Percentiles rank a stretch among this genome's conserved stretches.
phyloP scores from a whole-genome alignment of 139 green algal species.

The Pseudopediastrum boryanum region DNA sequence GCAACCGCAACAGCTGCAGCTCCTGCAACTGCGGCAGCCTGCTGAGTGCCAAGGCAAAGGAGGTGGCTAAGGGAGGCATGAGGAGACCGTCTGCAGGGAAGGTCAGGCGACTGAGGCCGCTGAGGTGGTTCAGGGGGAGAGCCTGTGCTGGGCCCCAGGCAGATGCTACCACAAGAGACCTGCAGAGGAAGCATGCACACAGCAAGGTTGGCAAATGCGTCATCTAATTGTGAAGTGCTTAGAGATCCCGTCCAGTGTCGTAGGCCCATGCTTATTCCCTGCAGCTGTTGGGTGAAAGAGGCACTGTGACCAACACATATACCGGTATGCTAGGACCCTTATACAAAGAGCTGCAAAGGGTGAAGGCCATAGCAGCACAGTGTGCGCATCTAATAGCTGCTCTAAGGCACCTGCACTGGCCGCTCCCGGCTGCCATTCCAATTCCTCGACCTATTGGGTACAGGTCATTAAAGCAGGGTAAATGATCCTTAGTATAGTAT shows the following conservation, averaged over 20 bases:
- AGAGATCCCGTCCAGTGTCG: background rate
- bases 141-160: background rate
- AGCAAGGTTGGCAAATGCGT: too few relatives aligned
- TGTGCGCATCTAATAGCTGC: too few relatives aligned
- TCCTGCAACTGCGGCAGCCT: slow-evolving; percentile 4
- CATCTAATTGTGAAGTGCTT: background rate
- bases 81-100: slow-evolving; percentile 30
- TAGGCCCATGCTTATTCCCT: background rate
- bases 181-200: background rate
- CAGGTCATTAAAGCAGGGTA: too few relatives aligned
- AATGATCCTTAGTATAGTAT: too few relatives aligned
- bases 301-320: too few relatives aligned
- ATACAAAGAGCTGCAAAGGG: background rate
- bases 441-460: too few relatives aligned
- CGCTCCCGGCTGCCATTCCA: too few relatives aligned
- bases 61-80: slow-evolving; percentile 9
- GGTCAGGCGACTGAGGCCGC: slow-evolving; percentile 18
- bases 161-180: slow-evolving; percentile 26
- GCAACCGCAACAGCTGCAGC: slow-evolving; percentile 15
- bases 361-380: background rate
- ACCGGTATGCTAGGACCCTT: too few relatives aligned
- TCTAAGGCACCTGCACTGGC: too few relatives aligned
- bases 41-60: background rate
- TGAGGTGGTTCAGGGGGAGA: slow-evolving; percentile 5
- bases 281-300: background rate